Conservation (phyloP, 2,329 filamentous ascomycete species). For the Neodidymelliopsis sp. region DNA sequence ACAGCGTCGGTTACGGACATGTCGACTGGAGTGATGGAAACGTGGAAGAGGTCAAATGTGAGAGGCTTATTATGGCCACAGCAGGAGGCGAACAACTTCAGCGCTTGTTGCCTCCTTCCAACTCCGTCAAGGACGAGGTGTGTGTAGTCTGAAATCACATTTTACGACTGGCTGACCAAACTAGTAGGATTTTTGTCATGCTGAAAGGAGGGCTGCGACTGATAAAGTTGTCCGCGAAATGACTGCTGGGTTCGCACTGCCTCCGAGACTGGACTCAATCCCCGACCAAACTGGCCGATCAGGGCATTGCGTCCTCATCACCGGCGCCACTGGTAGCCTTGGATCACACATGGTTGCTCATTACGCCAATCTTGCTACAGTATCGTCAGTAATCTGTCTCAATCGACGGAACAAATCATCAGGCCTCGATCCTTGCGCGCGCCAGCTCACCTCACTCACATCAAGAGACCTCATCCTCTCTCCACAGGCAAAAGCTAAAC, state of each 20-base stretch:
- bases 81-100: constrained; percentile 5
- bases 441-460: constrained; percentile 48
- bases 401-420: constrained; percentile 50
- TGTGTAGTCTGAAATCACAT: background rate
- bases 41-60: constrained; percentile 4
- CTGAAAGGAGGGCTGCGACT: background rate
- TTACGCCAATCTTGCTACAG: constrained; percentile 34
- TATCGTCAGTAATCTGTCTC: constrained; percentile 54
- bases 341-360: constrained; percentile 48
- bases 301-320: constrained; percentile 44
- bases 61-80: constrained; percentile 12
- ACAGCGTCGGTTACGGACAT: constrained; percentile 14
- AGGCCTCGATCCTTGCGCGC: constrained; percentile 31
- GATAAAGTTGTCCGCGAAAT: background rate
- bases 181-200: constrained; percentile 7
- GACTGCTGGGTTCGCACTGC: background rate
- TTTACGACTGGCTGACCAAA: background rate
- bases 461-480: constrained; percentile 16
- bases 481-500: constrained; percentile 40
- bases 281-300: background rate
- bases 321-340: constrained; percentile 52
- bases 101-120: background rate
- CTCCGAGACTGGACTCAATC: background rate
- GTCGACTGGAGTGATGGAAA: constrained; percentile 26
- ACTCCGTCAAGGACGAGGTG: background rate